Evolutionary conservation across 805 yeast genomes (phyloP).

Genomic region (Cyberlindnera mrakii): DNA sequence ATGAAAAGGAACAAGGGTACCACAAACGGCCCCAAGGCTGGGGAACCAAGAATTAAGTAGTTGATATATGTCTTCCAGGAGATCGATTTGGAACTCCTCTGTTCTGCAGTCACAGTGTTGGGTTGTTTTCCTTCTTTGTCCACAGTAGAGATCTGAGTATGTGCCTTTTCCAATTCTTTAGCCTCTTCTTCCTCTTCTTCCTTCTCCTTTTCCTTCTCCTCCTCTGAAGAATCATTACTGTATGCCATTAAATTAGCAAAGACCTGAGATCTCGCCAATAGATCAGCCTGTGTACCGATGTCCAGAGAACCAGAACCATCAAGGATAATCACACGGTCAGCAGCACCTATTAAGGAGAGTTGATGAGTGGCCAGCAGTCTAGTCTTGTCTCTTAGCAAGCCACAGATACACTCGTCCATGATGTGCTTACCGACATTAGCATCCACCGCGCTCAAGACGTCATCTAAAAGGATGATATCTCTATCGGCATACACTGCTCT

Average conservation of each 20-base stretch:
- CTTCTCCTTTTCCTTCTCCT: slow-evolving; percentile 23
- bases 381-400: slow-evolving; percentile 51
- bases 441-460: slow-evolving; percentile 80
- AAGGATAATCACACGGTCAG: slow-evolving; percentile 65
- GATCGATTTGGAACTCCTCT: slow-evolving; percentile 16
- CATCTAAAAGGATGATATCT: slow-evolving; percentile 68
- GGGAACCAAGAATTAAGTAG: slow-evolving; percentile 43
- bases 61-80: slow-evolving; percentile 30
- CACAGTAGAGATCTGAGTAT: slow-evolving; percentile 5
- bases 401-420: slow-evolving; percentile 61
- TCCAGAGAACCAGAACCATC: slow-evolving; percentile 57
- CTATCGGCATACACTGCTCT: slow-evolving; percentile 69
- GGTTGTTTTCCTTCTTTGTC: neutral
- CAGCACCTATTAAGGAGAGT: slow-evolving; percentile 59
- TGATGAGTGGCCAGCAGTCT: slow-evolving; percentile 83
- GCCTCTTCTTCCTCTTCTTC: slow-evolving; percentile 25
- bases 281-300: slow-evolving; percentile 54
- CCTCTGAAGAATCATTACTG: slow-evolving; percentile 28
- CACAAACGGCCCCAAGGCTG: slow-evolving; percentile 27
- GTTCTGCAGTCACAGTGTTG: slow-evolving; percentile 18
- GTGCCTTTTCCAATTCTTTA: slow-evolving; percentile 17
- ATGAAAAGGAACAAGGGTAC: slow-evolving; percentile 24
- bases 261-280: slow-evolving; percentile 36
- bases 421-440: slow-evolving; percentile 82
- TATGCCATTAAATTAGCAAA: slow-evolving; percentile 49